These are phyloP conservation scores for Leptodontidium sp. DNA, from an alignment of 2,329 filamentous ascomycete genomes.

Conservation along the genomic window DNA sequence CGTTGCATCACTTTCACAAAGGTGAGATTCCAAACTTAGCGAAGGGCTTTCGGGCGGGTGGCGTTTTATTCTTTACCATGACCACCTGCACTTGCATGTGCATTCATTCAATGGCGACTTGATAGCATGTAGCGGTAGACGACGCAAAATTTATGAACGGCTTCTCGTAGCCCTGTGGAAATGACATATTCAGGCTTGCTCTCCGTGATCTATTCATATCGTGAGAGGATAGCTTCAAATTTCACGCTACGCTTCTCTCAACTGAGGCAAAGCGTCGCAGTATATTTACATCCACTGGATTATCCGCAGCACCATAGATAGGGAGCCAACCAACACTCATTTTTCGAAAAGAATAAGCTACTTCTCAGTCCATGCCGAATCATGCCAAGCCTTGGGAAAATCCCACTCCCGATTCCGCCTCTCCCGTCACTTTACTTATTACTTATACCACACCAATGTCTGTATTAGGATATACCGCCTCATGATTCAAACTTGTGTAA, in stretches of 20 bases:
- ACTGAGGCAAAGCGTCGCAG: too few species aligned
- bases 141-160: background rate
- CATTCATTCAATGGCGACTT: background rate
- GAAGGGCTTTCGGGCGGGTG: background rate
- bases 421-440: background rate
- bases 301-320: too few species aligned
- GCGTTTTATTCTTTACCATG: slow-evolving; percentile 10
- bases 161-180: too few species aligned
- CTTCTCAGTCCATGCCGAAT: too few species aligned
- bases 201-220: too few species aligned
- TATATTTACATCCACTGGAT: too few species aligned
- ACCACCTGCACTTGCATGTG: background rate
- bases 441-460: background rate
- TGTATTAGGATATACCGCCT: background rate
- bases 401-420: background rate
- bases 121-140: background rate
- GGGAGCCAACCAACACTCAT: too few species aligned
- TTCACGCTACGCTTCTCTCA: too few species aligned
- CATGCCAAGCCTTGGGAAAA: background rate
- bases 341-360: too few species aligned
- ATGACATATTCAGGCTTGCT: too few species aligned
- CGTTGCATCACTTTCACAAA: slow-evolving; percentile 10
- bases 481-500: background rate
- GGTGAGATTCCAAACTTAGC: slow-evolving; percentile 6
- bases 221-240: too few species aligned